Conservation (phyloP, 257 asterid species). For the Solanum piurae region DNA sequence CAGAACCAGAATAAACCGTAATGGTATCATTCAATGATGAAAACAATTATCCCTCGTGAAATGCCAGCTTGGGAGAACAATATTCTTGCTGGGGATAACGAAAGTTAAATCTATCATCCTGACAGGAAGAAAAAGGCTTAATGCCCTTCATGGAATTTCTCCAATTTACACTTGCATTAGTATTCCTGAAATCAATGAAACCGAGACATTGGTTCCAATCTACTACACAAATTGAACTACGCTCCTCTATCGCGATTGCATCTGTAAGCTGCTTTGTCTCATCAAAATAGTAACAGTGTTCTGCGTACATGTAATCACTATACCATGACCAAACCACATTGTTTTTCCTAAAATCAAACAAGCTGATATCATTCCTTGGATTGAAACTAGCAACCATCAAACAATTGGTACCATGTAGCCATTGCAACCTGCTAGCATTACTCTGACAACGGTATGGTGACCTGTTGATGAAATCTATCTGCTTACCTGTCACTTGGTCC, state of each 20-base stretch:
- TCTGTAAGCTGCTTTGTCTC: no score
- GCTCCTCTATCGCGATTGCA: background rate
- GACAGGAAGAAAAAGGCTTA: background rate
- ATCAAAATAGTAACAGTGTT: no score
- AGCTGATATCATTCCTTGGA: constrained; percentile 62
- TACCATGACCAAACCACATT: background rate
- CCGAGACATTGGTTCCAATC: constrained; percentile 76
- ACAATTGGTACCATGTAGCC: constrained; percentile 54
- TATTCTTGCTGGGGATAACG: no score
- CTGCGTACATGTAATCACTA: no score
- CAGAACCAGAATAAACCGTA: constrained; percentile 71
- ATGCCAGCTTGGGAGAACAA: constrained; percentile 46
- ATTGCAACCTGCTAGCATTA: constrained; percentile 68
- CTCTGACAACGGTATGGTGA: constrained; percentile 48
- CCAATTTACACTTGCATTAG: constrained; percentile 16
- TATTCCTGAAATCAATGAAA: constrained; percentile 59
- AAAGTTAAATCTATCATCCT: constrained; percentile 37
- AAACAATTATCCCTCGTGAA: constrained; percentile 61
- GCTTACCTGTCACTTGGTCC: constrained; percentile 72
- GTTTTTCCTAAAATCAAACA: constrained; percentile 60
- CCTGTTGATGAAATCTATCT: constrained; percentile 54
- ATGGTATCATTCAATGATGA: constrained; percentile 77
- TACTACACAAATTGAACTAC: constrained; percentile 18
- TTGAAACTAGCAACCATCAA: constrained; percentile 55
- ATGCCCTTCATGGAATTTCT: background rate